These are phyloP conservation scores for Cladorrhinum sp. DNA, from an alignment of 2,329 filamentous ascomycete genomes.

Conservation along the genomic window DNA sequence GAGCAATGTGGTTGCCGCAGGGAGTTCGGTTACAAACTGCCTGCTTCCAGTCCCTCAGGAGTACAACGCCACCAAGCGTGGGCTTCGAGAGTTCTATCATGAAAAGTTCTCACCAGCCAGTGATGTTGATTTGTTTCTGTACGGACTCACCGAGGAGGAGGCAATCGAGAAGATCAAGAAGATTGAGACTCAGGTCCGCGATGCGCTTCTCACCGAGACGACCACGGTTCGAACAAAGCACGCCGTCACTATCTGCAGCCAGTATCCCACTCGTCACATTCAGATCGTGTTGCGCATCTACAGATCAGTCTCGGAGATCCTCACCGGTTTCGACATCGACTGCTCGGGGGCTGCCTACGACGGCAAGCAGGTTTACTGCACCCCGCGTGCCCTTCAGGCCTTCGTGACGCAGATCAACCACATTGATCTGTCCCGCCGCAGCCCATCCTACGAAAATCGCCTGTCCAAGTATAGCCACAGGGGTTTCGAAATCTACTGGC, in stretches of 20 bases:
- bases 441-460: conserved; percentile 83
- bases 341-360: conserved; percentile 79
- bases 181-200: conserved; percentile 71
- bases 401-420: conserved; percentile 82
- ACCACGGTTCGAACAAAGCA: conserved; percentile 84
- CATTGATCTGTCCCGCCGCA: conserved; percentile 74
- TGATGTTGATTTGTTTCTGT: conserved; percentile 83
- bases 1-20: conserved; percentile 72
- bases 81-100: conserved; percentile 72
- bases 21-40: conserved; percentile 76
- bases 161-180: conserved; percentile 80
- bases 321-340: conserved; percentile 87
- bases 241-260: conserved; percentile 75
- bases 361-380: conserved; percentile 74
- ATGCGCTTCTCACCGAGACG: conserved; percentile 77
- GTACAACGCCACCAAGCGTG: conserved; percentile 60
- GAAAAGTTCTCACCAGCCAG: conserved; percentile 77
- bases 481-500: conserved; percentile 82
- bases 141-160: conserved; percentile 72
- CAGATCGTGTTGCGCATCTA: conserved; percentile 84
- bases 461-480: conserved; percentile 81
- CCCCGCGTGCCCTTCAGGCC: conserved; percentile 71
- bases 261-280: conserved; percentile 79
- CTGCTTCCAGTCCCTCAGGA: conserved; percentile 67
- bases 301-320: conserved; percentile 77